phyloP scores from a whole-genome alignment of 116 monocot species.

The Phalaenopsis hybrid region DNA sequence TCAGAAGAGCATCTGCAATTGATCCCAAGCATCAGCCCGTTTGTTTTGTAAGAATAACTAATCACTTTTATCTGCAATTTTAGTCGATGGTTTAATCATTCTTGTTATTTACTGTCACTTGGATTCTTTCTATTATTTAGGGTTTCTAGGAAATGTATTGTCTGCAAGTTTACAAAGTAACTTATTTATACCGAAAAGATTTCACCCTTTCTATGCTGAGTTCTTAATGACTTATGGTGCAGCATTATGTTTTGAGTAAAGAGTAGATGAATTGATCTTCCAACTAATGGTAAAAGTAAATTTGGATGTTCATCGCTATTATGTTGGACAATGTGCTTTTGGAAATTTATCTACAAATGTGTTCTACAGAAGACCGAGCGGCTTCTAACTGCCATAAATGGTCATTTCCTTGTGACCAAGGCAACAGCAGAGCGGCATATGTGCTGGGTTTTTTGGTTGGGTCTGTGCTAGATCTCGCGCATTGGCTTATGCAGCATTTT shows the following conservation, averaged over 20 bases:
- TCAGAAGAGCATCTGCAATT: slow-evolving; percentile 70
- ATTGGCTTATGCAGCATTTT: too few relatives aligned
- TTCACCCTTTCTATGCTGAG: not conserved
- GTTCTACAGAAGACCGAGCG: not conserved
- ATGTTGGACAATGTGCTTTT: not conserved
- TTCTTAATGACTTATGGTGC: not conserved
- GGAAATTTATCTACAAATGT: not conserved
- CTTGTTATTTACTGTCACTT: not conserved
- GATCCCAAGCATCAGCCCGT: slow-evolving; percentile 92
- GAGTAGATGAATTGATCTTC: not conserved
- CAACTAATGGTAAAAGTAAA: not conserved
- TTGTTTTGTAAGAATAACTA: slow-evolving; percentile 68
- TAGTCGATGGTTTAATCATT: not conserved
- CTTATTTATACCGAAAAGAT: not conserved
- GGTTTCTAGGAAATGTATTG: not conserved
- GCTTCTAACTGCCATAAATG: too few relatives aligned
- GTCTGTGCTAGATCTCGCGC: too few relatives aligned
- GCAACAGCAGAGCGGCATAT: too few relatives aligned
- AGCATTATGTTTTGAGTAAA: not conserved
- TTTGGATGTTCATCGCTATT: not conserved
- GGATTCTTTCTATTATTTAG: not conserved
- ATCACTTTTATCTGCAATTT: not conserved
- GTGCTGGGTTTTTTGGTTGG: too few relatives aligned
- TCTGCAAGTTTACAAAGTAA: not conserved
- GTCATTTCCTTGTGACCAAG: too few relatives aligned